These are phyloP conservation scores for Xylariaceae sp. DNA, from an alignment of 2,329 filamentous ascomycete species.

Conservation along the genomic window DNA sequence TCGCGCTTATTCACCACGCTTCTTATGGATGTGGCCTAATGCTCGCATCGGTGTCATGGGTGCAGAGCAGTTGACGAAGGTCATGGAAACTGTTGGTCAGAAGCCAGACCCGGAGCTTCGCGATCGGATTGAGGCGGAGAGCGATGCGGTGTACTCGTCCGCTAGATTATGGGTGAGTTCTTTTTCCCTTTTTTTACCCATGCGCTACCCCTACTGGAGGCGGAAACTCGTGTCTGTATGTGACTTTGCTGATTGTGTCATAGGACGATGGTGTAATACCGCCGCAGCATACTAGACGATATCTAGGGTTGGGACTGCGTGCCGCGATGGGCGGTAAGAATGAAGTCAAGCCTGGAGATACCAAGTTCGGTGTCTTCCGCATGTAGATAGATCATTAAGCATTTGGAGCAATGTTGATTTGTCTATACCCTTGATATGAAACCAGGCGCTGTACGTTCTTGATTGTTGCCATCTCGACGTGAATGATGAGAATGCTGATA, in stretches of 20 bases:
- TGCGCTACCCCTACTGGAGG: no score
- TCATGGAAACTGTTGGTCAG: conserved; percentile 93
- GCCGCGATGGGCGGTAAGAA: conserved; percentile 69
- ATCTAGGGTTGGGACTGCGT: conserved; percentile 69
- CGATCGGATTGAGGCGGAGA: conserved; percentile 84
- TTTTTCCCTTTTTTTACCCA: background rate
- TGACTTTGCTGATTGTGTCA: conserved; percentile 10
- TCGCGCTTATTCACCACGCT: conserved; percentile 83
- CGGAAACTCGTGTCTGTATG: no score
- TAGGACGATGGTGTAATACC: conserved; percentile 77
- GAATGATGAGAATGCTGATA: no score
- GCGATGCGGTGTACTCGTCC: conserved; percentile 82
- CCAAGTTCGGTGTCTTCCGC: conserved; percentile 76
- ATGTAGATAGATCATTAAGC: conserved; percentile 54
- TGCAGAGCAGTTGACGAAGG: conserved; percentile 81
- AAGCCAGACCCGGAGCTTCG: conserved; percentile 76
- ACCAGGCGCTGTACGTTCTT: no score
- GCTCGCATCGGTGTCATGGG: conserved; percentile 98
- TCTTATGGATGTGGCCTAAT: conserved; percentile 97
- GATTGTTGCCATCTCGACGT: no score
- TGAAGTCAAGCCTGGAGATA: conserved; percentile 58
- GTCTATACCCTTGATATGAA: background rate
- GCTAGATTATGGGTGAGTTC: conserved; percentile 80
- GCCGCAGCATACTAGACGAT: conserved; percentile 70
- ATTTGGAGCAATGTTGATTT: background rate